Evolutionary conservation across 805 yeast species (phyloP).

Genomic region (Sugiyamaella smithiae): DNA sequence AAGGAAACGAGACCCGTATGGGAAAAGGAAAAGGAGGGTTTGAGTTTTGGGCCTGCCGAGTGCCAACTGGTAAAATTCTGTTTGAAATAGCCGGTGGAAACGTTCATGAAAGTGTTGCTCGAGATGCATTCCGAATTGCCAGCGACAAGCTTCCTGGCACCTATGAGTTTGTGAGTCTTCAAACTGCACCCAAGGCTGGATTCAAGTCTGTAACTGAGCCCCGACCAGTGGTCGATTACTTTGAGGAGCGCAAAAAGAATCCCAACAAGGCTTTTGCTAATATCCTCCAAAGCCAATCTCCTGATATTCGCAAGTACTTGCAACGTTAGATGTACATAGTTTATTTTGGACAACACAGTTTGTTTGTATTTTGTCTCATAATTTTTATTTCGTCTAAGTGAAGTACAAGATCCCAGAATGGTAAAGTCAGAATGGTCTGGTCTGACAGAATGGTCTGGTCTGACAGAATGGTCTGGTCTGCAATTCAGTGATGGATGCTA

Average conservation of each 20-base stretch:
- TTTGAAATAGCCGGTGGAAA: conserved; percentile 76
- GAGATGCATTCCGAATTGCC: conserved; percentile 85
- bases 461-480: no score
- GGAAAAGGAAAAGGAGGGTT: conserved; percentile 99
- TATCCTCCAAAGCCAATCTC: conserved; percentile 47
- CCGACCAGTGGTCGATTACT: conserved; percentile 48
- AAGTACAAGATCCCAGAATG: no score
- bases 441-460: no score
- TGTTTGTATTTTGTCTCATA: no score
- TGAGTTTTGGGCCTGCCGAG: conserved; percentile 95
- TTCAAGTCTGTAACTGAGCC: conserved; percentile 51
- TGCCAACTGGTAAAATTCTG: conserved; percentile 90
- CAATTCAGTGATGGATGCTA: no score
- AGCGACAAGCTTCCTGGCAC: conserved; percentile 89
- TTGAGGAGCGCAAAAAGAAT: conserved; percentile 49
- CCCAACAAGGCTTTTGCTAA: conserved; percentile 68
- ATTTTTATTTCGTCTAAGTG: no score
- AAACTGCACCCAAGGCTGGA: conserved; percentile 69
- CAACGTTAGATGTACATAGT: conserved; percentile 46
- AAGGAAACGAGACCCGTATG: conserved; percentile 99
- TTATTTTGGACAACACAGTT: no score
- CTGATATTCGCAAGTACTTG: conserved; percentile 57
- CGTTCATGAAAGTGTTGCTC: conserved; percentile 84
- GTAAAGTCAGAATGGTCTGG: no score
- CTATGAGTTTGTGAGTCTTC: conserved; percentile 73